A percentile compares a stretch with the other conserved stretches of the same genome.
These are phyloP conservation scores for Eimeria praecox DNA, from an alignment of 169 alveolate species.

Conservation along the genomic window DNA sequence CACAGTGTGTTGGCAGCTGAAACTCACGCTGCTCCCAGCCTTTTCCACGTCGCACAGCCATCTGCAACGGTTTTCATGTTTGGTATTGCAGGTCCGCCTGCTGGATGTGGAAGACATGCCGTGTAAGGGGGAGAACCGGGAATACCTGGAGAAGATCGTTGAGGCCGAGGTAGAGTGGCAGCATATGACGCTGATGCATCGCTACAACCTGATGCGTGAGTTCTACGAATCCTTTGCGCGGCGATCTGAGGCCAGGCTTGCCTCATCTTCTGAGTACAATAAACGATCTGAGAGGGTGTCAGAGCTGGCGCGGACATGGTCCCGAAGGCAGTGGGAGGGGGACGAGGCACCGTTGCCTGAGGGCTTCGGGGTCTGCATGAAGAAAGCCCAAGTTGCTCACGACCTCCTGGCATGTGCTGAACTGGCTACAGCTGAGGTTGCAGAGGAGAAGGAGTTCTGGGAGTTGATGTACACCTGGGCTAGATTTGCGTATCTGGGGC, in stretches of 20 bases:
- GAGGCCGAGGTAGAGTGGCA: conserved; percentile 84
- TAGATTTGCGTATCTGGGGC: conserved; percentile 85
- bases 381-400: background rate
- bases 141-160: conserved; percentile 81
- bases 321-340: conserved; percentile 39
- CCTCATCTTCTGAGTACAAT: background rate
- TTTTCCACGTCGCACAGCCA: background rate
- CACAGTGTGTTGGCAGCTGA: background rate
- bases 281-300: background rate
- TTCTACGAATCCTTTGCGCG: conserved; percentile 32
- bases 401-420: background rate
- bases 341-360: conserved; percentile 44
- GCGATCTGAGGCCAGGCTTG: conserved; percentile 1
- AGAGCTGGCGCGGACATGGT: conserved; percentile 43
- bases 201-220: conserved; percentile 74
- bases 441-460: conserved; percentile 84
- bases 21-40: background rate
- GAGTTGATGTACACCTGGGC: conserved; percentile 86
- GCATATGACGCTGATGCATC: conserved; percentile 82
- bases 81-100: conserved; percentile 53
- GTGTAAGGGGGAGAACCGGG: conserved; percentile 58
- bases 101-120: conserved; percentile 37
- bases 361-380: background rate
- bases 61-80: background rate
- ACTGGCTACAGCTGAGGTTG: conserved; percentile 36